These are phyloP conservation scores for Metarhizium sp. DNA, from an alignment of 2,329 filamentous ascomycete genomes.

Conservation along the genomic window DNA sequence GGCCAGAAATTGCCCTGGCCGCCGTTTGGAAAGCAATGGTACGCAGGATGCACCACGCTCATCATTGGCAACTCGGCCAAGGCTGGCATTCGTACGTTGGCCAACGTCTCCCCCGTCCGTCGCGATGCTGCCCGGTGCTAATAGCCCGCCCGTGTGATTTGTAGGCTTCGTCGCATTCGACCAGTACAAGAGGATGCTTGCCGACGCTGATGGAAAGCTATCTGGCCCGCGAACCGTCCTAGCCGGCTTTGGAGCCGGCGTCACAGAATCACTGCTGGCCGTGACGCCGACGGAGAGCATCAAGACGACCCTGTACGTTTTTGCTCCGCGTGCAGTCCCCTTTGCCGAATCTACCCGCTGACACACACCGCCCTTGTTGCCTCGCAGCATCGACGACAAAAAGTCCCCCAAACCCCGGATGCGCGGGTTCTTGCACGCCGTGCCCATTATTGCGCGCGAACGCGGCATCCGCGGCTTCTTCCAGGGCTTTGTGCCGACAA, in stretches of 20 bases:
- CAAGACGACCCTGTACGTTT: slow-evolving; percentile 74
- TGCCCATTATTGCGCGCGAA: slow-evolving; percentile 77
- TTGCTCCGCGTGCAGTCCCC: background rate
- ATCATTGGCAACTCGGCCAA: slow-evolving; percentile 97
- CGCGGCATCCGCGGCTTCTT: slow-evolving; percentile 88
- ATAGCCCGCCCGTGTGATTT: background rate
- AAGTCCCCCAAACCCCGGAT: slow-evolving; percentile 79
- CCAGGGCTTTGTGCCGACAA: slow-evolving; percentile 92
- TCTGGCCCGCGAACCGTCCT: slow-evolving; percentile 85
- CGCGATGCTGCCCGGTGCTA: slow-evolving; percentile 3
- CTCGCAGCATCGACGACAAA: slow-evolving; percentile 78
- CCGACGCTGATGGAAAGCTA: slow-evolving; percentile 78
- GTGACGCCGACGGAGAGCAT: slow-evolving; percentile 97
- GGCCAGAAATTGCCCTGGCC: slow-evolving; percentile 90
- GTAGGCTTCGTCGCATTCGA: slow-evolving; percentile 82
- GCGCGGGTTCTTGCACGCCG: slow-evolving; percentile 85
- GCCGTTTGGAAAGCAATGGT: slow-evolving; percentile 89
- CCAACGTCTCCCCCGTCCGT: background rate
- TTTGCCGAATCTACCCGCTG: too few relatives aligned
- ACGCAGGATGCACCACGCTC: slow-evolving; percentile 92
- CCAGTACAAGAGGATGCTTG: slow-evolving; percentile 76
- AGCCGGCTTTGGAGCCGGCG: slow-evolving; percentile 87
- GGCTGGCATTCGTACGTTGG: slow-evolving; percentile 73
- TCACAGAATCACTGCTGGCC: slow-evolving; percentile 85
- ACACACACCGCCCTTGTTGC: too few relatives aligned